phyloP scores from a whole-genome alignment of 2,329 filamentous ascomycete species.

The Rutstroemia sp. region DNA sequence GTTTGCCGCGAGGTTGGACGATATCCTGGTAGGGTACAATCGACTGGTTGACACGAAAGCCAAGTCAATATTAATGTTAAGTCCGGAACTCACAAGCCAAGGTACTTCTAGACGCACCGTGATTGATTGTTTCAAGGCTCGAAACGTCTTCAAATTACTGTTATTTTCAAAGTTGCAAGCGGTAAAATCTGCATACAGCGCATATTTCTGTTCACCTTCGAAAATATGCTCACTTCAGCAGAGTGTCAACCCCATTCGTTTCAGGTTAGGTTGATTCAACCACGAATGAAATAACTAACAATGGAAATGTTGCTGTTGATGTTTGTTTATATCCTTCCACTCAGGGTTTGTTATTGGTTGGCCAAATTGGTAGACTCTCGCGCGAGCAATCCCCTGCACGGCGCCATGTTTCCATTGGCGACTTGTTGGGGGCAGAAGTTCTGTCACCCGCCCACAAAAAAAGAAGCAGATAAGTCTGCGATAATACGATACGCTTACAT shows the following conservation, averaged over 20 bases:
- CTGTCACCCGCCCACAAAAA: background rate
- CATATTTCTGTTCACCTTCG: background rate
- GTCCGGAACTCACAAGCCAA: background rate
- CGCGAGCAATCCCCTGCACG: background rate
- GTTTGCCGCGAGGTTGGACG: background rate
- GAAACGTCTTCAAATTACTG: background rate
- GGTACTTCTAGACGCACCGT: background rate
- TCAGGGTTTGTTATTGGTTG: background rate
- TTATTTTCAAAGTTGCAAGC: background rate
- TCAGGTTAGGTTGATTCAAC: background rate
- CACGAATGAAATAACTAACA: background rate
- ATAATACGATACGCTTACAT: background rate
- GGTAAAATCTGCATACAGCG: background rate
- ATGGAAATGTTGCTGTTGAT: too few species aligned
- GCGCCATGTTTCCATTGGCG: conserved; percentile 1
- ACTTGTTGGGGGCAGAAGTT: background rate
- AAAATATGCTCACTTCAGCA: background rate
- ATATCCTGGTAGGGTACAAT: background rate
- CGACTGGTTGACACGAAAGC: background rate
- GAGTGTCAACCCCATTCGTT: background rate
- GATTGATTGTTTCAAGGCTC: background rate
- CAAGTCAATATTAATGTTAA: background rate
- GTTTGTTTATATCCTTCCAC: background rate
- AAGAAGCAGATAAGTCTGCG: too few species aligned
- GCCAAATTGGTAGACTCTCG: background rate